These are phyloP conservation scores for Seminavis robusta DNA, from an alignment of 108 stramenopile genomes.

Conservation along the genomic window DNA sequence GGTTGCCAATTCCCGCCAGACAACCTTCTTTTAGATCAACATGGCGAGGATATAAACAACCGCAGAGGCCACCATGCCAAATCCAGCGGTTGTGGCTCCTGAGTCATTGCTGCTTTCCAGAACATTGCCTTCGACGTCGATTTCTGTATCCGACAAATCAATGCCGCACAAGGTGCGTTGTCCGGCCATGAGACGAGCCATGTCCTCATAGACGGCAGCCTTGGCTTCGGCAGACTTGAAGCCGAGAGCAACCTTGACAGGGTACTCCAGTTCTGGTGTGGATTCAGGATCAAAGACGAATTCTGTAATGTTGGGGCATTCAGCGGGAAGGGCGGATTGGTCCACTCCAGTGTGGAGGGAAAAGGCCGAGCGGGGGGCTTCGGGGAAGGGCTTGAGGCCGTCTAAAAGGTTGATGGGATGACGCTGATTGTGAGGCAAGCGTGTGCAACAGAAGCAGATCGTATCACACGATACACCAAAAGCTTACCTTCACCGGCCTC, in stretches of 20 bases:
- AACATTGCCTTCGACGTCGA: no score
- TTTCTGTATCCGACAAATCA: no score
- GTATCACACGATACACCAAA: no score
- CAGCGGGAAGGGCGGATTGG: neutral
- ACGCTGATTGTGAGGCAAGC: no score
- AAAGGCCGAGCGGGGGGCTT: constrained; percentile 14
- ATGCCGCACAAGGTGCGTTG: neutral
- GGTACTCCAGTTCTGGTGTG: constrained; percentile 11
- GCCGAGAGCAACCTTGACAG: constrained; percentile 14
- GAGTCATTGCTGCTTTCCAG: no score
- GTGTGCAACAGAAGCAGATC: no score
- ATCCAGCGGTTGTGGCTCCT: no score
- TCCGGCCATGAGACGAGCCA: constrained; percentile 32
- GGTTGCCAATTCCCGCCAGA: no score
- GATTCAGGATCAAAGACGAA: constrained; percentile 6
- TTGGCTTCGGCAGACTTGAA: constrained; percentile 14
- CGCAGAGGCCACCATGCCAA: no score
- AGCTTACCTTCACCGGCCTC: neutral
- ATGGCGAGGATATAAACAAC: no score
- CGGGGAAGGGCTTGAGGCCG: constrained; percentile 6
- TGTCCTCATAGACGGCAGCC: constrained; percentile 15
- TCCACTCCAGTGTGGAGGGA: constrained; percentile 5
- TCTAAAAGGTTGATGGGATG: no score
- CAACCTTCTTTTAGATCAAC: no score
- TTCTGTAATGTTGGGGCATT: constrained; percentile 4